A percentile compares a stretch with the other conserved stretches of the same genome.
These are phyloP conservation scores for Tuber calosporum DNA, from an alignment of 495 filamentous ascomycete species.

Conservation along the genomic window DNA sequence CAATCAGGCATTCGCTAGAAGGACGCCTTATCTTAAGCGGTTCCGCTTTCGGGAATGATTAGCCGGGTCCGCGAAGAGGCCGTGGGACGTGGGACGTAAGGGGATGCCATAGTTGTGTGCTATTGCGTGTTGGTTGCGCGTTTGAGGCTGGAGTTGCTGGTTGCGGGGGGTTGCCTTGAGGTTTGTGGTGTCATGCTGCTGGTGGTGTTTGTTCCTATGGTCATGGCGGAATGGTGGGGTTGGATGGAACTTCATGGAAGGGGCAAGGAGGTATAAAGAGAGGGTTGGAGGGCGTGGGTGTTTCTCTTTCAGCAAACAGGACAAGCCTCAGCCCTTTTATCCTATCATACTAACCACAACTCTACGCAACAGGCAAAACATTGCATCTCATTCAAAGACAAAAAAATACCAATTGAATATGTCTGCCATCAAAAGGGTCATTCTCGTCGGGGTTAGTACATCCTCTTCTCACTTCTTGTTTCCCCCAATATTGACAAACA, in stretches of 20 bases:
- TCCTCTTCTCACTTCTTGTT: background rate
- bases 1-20: background rate
- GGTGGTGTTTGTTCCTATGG: background rate
- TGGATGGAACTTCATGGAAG: background rate
- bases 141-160: background rate
- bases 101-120: background rate
- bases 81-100: background rate
- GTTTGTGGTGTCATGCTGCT: background rate
- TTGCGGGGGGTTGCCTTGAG: background rate
- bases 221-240: background rate
- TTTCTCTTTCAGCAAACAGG: background rate
- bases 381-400: background rate
- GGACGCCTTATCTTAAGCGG: background rate
- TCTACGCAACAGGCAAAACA: background rate
- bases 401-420: conserved; percentile 34
- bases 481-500: conserved; percentile 4
- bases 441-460: conserved; percentile 48
- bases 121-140: background rate
- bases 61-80: background rate
- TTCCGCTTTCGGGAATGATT: background rate
- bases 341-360: background rate
- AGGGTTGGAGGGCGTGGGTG: background rate
- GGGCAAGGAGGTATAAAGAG: background rate
- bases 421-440: conserved; percentile 50
- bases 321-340: background rate